A percentile compares a stretch with the other conserved stretches of the same genome.
Evolutionary conservation across 2,329 filamentous ascomycete species (phyloP).

Genomic region (Alternaria alternata): DNA sequence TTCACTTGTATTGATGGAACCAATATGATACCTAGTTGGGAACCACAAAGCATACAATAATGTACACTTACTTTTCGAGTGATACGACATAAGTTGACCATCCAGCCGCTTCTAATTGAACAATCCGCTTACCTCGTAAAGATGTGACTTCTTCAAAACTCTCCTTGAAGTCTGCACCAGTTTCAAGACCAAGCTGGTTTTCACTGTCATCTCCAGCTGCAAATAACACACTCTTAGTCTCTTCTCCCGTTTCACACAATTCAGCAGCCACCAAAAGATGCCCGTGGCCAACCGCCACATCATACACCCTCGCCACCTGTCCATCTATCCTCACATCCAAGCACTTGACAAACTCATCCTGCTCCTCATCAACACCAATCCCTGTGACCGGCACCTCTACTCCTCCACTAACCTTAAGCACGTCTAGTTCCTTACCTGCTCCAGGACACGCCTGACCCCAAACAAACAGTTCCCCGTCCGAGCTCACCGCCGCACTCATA

Average conservation of each 20-base stretch:
- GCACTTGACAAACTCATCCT: conserved; percentile 42
- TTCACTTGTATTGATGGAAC: background rate
- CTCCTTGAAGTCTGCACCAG: conserved; percentile 18
- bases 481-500: conserved; percentile 41
- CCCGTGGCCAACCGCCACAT: conserved; percentile 41
- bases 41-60: background rate
- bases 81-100: conserved; percentile 38
- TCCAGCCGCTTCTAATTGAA: conserved; percentile 31
- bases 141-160: conserved; percentile 32
- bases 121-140: conserved; percentile 29
- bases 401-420: conserved; percentile 16
- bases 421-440: conserved; percentile 21
- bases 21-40: background rate
- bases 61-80: conserved; percentile 4
- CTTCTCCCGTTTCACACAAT: conserved; percentile 1
- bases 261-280: conserved; percentile 41
- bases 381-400: background rate
- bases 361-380: conserved; percentile 17
- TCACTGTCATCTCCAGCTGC: conserved; percentile 34
- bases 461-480: conserved; percentile 44
- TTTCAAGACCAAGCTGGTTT: conserved; percentile 36
- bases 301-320: conserved; percentile 21
- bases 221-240: conserved; percentile 28
- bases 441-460: conserved; percentile 46
- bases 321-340: conserved; percentile 34